phyloP scores from a whole-genome alignment of 2,329 filamentous ascomycete genomes.

The Fusarium sp. region DNA sequence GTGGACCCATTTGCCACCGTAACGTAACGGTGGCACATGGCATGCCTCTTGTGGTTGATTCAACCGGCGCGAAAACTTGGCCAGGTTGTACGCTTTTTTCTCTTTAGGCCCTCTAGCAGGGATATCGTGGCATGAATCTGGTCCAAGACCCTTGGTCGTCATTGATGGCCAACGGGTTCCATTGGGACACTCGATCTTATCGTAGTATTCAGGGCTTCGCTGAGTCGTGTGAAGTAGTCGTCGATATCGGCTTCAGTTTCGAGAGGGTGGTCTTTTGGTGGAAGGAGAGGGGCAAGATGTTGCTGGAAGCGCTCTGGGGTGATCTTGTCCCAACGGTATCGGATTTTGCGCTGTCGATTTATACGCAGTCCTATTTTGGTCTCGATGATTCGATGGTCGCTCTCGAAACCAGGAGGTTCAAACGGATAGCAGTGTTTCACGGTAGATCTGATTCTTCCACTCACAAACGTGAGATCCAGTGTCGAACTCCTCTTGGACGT shows the following conservation, averaged over 20 bases:
- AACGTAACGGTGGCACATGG: conserved; percentile 1
- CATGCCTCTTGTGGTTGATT: not conserved
- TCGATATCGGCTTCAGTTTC: not conserved
- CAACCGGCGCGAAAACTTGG: not conserved
- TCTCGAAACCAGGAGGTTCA: not conserved
- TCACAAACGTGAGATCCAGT: conserved; percentile 6
- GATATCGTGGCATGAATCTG: not conserved
- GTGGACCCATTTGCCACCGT: no score
- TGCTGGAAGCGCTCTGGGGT: not conserved
- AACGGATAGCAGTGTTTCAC: not conserved
- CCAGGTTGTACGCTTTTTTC: not conserved
- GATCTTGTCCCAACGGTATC: not conserved
- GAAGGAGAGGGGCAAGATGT: not conserved
- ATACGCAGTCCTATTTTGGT: not conserved
- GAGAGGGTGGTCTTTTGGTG: not conserved
- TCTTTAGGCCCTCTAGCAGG: not conserved
- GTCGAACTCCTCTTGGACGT: not conserved
- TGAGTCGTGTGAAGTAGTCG: not conserved
- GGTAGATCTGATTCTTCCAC: not conserved
- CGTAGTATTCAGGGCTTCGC: not conserved
- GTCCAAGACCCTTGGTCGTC: not conserved
- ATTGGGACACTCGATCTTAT: not conserved
- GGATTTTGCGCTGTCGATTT: not conserved
- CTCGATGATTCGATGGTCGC: conserved; percentile 4
- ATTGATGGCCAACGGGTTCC: not conserved